Base-by-base conservation (phyloP, 2,329 filamentous ascomycete genomes). In the Fusarium sp. region DNA sequence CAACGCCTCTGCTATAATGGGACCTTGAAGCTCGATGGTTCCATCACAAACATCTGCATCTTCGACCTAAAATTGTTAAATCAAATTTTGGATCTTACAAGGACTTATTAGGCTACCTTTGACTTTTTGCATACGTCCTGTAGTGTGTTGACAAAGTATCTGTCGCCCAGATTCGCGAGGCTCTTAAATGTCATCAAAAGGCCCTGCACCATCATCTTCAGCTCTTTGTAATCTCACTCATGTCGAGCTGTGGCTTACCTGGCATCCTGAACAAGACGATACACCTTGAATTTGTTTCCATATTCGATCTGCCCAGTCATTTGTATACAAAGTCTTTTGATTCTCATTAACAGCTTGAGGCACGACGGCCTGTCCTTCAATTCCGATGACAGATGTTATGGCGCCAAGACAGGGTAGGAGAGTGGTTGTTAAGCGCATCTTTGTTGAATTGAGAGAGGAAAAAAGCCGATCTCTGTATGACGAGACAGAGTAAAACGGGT, bases 1-100 rank as follows among this genome's bases (percentile, higher is more conserved):
- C 15, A 90, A 76, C 13, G 82, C 82, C 42, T 84, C 81, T 36
- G 87, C 86, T 33, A 89, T 78, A 57, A 88, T 85, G 5, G 87
- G 87, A 0, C 86, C 87, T 75, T 90, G 87, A 3, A 83, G 81
- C 8, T 79, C 80, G 33, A 89, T 82, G 13, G 85, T 80, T 9
- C 88, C 88, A 5, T 83, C 80, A 62, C 88, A 90, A 31, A 90
- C 88, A 75, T 90, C 88, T 35, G 80, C 75, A 59, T 89, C 87
- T 73, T 87, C 83, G 41, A 82, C 79, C 83, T 87, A 17, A 14
- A 49, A 25, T 49, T 31, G 29, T 22, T 68, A 38, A 71, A 47
- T 27, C 39, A 18, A 31, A 35, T 20, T n/a, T 22, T 35, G 17
- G 15, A 8, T 18, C 15, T 7, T n/a, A 11, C 4, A 20, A 8